Conservation (phyloP, 768 basidiomycete genomes). For the Mrakia gelida region DNA sequence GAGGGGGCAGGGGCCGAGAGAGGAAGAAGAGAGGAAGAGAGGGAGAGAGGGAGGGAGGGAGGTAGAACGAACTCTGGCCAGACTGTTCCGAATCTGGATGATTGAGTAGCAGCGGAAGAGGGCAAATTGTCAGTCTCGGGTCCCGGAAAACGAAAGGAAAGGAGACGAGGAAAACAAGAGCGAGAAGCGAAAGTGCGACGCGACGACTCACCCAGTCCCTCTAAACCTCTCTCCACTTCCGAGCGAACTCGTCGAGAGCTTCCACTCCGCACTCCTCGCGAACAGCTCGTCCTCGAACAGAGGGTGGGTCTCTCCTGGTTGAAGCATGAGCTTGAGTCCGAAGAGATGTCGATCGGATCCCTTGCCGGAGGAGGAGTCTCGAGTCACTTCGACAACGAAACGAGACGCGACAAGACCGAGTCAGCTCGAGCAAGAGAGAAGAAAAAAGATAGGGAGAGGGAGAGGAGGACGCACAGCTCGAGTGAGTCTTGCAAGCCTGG, state of each 20-base stretch:
- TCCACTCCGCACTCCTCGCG: slow-evolving; percentile 72
- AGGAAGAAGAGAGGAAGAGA: slow-evolving; percentile 65
- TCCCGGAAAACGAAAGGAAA: slow-evolving; percentile 19
- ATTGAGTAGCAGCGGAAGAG: too few species aligned
- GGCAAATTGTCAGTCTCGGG: neutral
- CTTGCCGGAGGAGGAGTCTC: slow-evolving; percentile 70
- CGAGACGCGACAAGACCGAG: too few species aligned
- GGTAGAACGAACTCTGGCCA: slow-evolving; percentile 45
- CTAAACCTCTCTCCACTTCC: slow-evolving; percentile 80
- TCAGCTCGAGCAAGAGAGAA: neutral
- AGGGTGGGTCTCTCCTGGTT: slow-evolving; percentile 54
- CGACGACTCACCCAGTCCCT: slow-evolving; percentile 60
- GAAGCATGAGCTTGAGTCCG: slow-evolving; percentile 65
- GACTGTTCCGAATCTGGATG: neutral
- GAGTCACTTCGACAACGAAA: slow-evolving; percentile 46
- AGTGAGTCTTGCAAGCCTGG: slow-evolving; percentile 67
- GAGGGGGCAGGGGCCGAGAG: slow-evolving; percentile 67
- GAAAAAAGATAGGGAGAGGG: neutral
- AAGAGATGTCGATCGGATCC: slow-evolving; percentile 91
- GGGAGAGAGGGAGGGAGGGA: slow-evolving; percentile 67
- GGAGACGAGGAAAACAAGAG: too few species aligned
- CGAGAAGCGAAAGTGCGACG: too few species aligned
- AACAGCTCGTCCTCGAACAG: slow-evolving; percentile 78
- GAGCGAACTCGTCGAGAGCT: slow-evolving; percentile 80
- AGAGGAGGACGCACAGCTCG: slow-evolving; percentile 46